Conservation (phyloP, 2,329 filamentous ascomycete species). For the Aspergillus niger region DNA sequence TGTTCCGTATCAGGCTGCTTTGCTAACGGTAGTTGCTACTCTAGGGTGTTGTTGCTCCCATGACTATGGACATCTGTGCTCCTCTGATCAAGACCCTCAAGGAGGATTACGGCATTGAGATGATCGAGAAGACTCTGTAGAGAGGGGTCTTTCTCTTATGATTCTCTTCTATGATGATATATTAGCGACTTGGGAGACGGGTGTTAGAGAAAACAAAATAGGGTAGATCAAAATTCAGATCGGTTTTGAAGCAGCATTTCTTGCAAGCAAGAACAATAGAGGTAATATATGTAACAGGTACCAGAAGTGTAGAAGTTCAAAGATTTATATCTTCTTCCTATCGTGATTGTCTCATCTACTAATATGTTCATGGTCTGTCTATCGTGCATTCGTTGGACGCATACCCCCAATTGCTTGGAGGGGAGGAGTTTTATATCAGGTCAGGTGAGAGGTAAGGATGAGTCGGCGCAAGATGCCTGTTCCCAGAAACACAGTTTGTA, state of each 20-base stretch:
- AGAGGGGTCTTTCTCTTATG: not conserved
- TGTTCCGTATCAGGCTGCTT: too few relatives aligned
- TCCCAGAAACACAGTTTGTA: slow-evolving; percentile 11
- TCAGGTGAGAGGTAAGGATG: slow-evolving; percentile 13
- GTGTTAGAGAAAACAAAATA: not conserved
- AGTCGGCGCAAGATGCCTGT: slow-evolving; percentile 7
- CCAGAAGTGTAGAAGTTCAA: not conserved
- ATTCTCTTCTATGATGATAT: slow-evolving; percentile 1
- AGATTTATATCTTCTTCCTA: not conserved
- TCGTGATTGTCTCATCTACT: not conserved
- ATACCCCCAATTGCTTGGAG: slow-evolving; percentile 13
- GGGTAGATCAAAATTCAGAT: not conserved
- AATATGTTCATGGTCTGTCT: slow-evolving; percentile 21
- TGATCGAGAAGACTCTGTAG: slow-evolving; percentile 66
- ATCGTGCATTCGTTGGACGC: slow-evolving; percentile 28
- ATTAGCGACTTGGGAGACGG: slow-evolving; percentile 2
- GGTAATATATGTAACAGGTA: not conserved
- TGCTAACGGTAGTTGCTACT: not conserved
- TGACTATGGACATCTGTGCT: slow-evolving; percentile 69
- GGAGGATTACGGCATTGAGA: slow-evolving; percentile 71
- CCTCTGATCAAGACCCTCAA: slow-evolving; percentile 77
- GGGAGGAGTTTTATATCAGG: slow-evolving; percentile 6
- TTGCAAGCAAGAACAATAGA: not conserved
- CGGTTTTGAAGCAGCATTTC: not conserved
- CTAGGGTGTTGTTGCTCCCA: slow-evolving; percentile 72